Evolutionary conservation across 768 basidiomycete genomes (phyloP).

Genomic region (Rhodotorula kratochvilovae): DNA sequence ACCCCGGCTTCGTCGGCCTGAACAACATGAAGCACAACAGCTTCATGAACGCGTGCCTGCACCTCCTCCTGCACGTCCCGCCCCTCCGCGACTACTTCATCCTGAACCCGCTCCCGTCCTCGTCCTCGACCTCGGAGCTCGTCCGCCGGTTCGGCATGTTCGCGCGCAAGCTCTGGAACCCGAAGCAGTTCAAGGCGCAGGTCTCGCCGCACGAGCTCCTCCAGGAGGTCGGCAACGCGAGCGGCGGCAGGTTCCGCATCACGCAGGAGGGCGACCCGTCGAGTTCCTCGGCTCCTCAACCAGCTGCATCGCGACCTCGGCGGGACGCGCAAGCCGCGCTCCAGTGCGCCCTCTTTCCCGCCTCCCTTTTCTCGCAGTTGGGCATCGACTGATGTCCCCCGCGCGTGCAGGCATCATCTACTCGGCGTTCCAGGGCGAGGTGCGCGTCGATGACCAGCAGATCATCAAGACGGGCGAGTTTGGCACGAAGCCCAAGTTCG

Average conservation of each 20-base stretch:
- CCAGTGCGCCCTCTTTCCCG: conserved; percentile 60
- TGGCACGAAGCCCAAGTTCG: conserved; percentile 72
- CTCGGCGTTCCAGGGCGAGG: conserved; percentile 86
- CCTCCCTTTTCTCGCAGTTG: neutral
- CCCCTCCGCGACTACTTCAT: conserved; percentile 84
- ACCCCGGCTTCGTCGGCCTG: conserved; percentile 88
- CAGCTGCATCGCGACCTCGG: conserved; percentile 86
- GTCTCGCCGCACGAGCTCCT: conserved; percentile 98
- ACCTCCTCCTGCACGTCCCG: conserved; percentile 82
- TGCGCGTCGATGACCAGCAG: conserved; percentile 88
- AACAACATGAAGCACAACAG: conserved; percentile 98
- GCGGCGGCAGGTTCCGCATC: conserved; percentile 81
- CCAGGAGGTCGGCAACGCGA: conserved; percentile 89
- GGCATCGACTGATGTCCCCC: neutral
- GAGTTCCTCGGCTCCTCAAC: conserved; percentile 92
- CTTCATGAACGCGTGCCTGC: conserved; percentile 95
- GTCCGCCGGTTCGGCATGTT: conserved; percentile 79
- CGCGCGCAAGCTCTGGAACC: conserved; percentile 94
- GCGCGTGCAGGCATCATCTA: conserved; percentile 71
- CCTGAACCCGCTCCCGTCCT: conserved; percentile 50
- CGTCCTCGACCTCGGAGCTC: conserved; percentile 59
- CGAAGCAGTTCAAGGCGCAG: conserved; percentile 91
- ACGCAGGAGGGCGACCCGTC: conserved; percentile 89
- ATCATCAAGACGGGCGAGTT: conserved; percentile 67
- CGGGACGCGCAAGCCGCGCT: conserved; percentile 85